A percentile compares a stretch with the other conserved stretches of the same genome.
Evolutionary conservation across 176 grass and related monocot genomes (phyloP).

Genomic region (Rhynchospora breviuscula): DNA sequence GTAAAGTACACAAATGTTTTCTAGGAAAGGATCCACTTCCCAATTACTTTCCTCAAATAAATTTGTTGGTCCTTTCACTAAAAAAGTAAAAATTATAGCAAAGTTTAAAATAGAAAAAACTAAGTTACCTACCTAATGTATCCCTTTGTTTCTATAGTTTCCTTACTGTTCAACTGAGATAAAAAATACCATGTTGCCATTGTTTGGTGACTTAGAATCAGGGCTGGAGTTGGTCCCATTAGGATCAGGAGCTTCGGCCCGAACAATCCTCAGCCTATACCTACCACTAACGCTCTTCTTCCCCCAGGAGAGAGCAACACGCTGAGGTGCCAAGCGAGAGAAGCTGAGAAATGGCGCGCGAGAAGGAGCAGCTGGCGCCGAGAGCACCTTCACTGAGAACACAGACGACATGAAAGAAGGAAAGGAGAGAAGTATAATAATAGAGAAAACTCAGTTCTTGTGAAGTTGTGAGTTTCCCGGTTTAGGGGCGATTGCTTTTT

Average conservation of each 20-base stretch:
- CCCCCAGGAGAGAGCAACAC: not conserved
- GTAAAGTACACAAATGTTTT: not conserved
- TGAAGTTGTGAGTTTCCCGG: not conserved
- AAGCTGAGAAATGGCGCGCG: not conserved
- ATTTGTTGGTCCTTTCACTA: too few species aligned
- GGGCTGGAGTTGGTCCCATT: not conserved
- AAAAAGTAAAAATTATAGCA: too few species aligned
- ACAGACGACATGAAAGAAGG: slow-evolving; percentile 11
- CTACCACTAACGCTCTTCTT: not conserved
- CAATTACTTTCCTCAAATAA: too few species aligned
- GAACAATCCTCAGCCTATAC: slow-evolving; percentile 4
- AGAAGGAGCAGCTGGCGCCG: not conserved
- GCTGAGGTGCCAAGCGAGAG: not conserved
- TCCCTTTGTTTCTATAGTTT: not conserved
- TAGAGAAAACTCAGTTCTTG: not conserved
- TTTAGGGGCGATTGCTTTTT: not conserved
- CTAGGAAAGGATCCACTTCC: not conserved
- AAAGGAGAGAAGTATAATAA: not conserved
- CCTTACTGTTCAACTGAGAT: not conserved
- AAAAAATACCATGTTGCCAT: slow-evolving; percentile 8
- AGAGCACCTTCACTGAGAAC: slow-evolving; percentile 14
- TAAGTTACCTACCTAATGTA: not conserved
- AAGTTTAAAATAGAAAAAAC: not conserved
- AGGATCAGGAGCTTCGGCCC: not conserved
- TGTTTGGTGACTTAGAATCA: slow-evolving; percentile 3